phyloP scores from a whole-genome alignment of 208 protist genomes.

The Trypanosoma conorhini region DNA sequence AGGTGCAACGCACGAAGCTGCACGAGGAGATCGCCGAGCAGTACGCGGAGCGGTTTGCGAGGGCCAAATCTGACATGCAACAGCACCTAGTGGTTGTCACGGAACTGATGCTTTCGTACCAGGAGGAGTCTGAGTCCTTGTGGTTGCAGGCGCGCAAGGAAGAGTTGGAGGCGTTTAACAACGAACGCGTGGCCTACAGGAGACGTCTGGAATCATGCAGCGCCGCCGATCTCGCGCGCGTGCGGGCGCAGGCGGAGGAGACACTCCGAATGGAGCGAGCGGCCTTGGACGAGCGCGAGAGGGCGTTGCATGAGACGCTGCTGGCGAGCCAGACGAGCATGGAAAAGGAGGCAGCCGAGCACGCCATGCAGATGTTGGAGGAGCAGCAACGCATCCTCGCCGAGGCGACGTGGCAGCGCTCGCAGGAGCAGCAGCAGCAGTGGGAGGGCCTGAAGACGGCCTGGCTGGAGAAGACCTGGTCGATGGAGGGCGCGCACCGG shows the following conservation, averaged over 20 bases:
- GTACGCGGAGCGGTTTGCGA: slow-evolving; percentile 14
- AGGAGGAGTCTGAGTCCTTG: not conserved
- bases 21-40: slow-evolving; percentile 10
- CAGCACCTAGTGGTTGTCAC: slow-evolving; percentile 4
- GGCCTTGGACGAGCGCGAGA: slow-evolving; percentile 9
- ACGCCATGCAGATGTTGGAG: slow-evolving; percentile 1
- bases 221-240: not conserved
- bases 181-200: slow-evolving; percentile 9
- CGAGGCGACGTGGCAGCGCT: not conserved
- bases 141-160: slow-evolving; percentile 23
- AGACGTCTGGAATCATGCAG: slow-evolving; percentile 3
- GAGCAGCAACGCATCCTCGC: slow-evolving; percentile 6
- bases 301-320: slow-evolving; percentile 21
- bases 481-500: slow-evolving; percentile 23
- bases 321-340: slow-evolving; percentile 6
- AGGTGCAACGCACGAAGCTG: slow-evolving; percentile 5
- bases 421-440: slow-evolving; percentile 7
- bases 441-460: slow-evolving; percentile 6
- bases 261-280: slow-evolving; percentile 7
- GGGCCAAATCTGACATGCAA: slow-evolving; percentile 19
- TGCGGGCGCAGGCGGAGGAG: slow-evolving; percentile 3
- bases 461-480: slow-evolving; percentile 11
- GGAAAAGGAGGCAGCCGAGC: slow-evolving; percentile 1
- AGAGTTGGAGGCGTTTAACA: slow-evolving; percentile 17
- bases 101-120: slow-evolving; percentile 11